phyloP scores from a whole-genome alignment of 202 grass and related monocot species.

The Digitaria exilis region DNA sequence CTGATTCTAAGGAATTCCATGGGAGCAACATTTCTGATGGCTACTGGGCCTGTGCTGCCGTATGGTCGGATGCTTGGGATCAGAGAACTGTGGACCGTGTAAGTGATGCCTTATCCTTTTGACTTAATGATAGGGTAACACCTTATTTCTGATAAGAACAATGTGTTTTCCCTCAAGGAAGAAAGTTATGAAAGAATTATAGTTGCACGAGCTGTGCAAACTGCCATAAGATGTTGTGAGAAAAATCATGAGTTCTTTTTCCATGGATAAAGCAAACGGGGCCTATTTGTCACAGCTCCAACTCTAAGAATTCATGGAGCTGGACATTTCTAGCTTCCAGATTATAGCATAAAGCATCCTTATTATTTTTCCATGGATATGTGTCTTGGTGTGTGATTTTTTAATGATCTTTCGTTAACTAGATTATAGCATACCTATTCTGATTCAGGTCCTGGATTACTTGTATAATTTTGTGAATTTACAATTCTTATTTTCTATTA shows the following conservation, averaged over 20 bases:
- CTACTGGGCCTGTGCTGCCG: slow-evolving; percentile 89
- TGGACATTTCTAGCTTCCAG: background rate
- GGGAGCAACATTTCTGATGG: slow-evolving; percentile 52
- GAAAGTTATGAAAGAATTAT: slow-evolving; percentile 4
- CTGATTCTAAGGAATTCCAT: slow-evolving; percentile 50
- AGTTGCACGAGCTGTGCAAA: background rate
- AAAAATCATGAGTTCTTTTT: background rate
- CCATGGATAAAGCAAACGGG: no score
- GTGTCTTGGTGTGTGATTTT: background rate
- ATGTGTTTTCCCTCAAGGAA: slow-evolving; percentile 31
- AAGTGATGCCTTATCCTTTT: slow-evolving; percentile 53
- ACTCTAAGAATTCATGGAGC: background rate
- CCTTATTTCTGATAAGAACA: slow-evolving; percentile 22
- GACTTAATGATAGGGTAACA: slow-evolving; percentile 27
- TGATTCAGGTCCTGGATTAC: slow-evolving; percentile 21
- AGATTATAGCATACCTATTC: slow-evolving; percentile 11
- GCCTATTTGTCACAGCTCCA: no score
- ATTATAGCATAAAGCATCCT: no score
- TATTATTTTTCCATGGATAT: background rate
- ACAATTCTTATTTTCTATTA: slow-evolving; percentile 42
- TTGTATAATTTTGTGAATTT: slow-evolving; percentile 26
- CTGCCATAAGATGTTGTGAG: slow-evolving; percentile 10
- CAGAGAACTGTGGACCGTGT: slow-evolving; percentile 86
- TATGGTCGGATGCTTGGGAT: slow-evolving; percentile 92
- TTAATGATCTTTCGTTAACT: slow-evolving; percentile 16